Evolutionary conservation across 768 basidiomycete species (phyloP), one percentile per base, ranked within the genome.

Genomic region (Porphyrellus cyaneotinctus): DNA sequence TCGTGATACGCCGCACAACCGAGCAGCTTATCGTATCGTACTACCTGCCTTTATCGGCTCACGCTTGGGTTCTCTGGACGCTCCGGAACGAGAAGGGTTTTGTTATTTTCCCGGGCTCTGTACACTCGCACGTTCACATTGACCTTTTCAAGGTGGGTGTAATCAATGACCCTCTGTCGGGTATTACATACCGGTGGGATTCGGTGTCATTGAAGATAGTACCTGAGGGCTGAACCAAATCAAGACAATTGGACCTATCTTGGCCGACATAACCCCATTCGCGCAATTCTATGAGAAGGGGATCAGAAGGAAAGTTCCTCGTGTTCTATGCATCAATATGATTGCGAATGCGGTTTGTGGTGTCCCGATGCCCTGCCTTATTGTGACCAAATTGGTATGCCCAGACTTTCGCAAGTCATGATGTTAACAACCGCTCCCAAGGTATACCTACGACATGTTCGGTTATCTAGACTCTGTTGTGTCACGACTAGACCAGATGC

Each of bases 231-330:
- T 37, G 23, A 49, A 47, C 31, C 14, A 14, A 11, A 15, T 28
- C 26, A 76, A 46, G 80, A 83, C 50, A 78, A 79, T 51, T 83
- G 82, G 81, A 81, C 78, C 0, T 82, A 81, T 56, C 9, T 81
- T 78, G 0, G 78, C 80, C 4, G 78, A 80, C 58, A 51, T 82
- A 32, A 60, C 74, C 2, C 78, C 81, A 8, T 72, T 80, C 51
- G 58, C 70, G 22, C 47, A 64, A 41, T 62, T 58, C 7, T 45
- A 69, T 20, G 47, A 61, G 17, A 39, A 63, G 1, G 22, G 32
- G 58, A 30, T 57, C 61, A 9, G 60, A 72, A 23, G 69, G 63
- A 48, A 72, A 74, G 0, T 59, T 83, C 10, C 67, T 82, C 12
- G 72, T 83, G 7, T 81, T 81, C 59, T 77, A 82, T 51, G 81